phyloP scores from a whole-genome alignment of 371 early-diverging fungal species.

The Encephalitozoon hellem region DNA sequence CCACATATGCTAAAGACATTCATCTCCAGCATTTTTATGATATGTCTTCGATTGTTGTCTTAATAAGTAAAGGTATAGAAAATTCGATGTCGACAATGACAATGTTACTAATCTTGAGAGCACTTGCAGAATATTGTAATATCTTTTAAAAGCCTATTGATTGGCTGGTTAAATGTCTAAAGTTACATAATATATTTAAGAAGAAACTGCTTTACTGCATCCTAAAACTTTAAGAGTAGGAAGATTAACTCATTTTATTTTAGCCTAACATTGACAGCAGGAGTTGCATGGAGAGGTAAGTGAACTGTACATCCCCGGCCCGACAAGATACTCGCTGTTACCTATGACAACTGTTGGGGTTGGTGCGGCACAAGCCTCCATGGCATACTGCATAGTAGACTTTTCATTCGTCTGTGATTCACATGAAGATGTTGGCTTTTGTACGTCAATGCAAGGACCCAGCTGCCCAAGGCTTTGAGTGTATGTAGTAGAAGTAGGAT shows the following conservation, averaged over 20 bases:
- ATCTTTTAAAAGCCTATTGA: no score
- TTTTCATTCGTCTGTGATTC: background rate
- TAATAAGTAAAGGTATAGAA: no score
- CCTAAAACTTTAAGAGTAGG: background rate
- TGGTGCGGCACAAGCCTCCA: background rate
- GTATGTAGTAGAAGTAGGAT: background rate
- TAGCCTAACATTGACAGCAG: background rate
- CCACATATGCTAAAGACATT: no score
- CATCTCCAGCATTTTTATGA: no score
- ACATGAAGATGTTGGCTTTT: background rate
- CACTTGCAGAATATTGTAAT: no score
- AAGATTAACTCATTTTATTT: background rate
- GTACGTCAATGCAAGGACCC: background rate
- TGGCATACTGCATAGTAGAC: background rate
- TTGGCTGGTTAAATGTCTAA: no score
- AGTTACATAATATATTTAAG: no score
- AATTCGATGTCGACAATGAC: no score
- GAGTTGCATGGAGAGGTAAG: background rate
- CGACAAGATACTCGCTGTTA: background rate
- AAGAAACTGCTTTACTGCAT: no score
- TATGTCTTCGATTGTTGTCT: no score
- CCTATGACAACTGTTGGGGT: background rate
- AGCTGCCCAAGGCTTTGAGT: background rate
- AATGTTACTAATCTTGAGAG: no score
- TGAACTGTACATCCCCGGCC: background rate